Evolutionary conservation across 331 rosid genomes (phyloP).

Genomic region (Cydonia oblonga): DNA sequence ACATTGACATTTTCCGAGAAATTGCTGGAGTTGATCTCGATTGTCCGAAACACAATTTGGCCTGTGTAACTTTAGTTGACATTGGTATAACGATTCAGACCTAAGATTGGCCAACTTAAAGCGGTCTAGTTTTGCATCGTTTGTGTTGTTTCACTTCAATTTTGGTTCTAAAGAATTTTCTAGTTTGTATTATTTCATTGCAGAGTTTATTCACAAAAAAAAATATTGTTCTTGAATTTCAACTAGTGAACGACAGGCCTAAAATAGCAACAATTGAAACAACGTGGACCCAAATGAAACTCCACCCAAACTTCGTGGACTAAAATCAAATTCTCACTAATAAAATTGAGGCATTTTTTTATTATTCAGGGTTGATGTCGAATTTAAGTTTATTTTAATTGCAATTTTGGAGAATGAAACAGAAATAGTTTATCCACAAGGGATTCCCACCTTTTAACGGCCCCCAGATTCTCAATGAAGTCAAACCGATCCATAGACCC

Average conservation of each 20-base stretch:
- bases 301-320: neutral
- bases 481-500: neutral
- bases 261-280: neutral
- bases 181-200: too few species aligned
- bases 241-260: neutral
- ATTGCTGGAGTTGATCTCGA: constrained; percentile 37
- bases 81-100: constrained; percentile 12
- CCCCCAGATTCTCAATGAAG: neutral
- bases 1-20: constrained; percentile 74
- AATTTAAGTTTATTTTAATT: too few species aligned
- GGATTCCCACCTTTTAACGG: neutral
- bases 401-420: neutral
- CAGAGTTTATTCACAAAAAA: too few species aligned
- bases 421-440: neutral
- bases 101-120: neutral
- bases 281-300: neutral
- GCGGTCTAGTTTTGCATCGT: neutral
- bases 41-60: constrained; percentile 42
- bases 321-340: too few species aligned
- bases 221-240: neutral
- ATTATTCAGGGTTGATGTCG: too few species aligned
- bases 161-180: neutral
- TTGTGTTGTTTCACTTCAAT: neutral
- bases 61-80: constrained; percentile 19
- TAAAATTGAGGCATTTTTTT: too few species aligned